A percentile compares a stretch with the other conserved stretches of the same genome.
Conservation (phyloP, 768 basidiomycete genomes). For the Rhizopogon vesiculosus region DNA sequence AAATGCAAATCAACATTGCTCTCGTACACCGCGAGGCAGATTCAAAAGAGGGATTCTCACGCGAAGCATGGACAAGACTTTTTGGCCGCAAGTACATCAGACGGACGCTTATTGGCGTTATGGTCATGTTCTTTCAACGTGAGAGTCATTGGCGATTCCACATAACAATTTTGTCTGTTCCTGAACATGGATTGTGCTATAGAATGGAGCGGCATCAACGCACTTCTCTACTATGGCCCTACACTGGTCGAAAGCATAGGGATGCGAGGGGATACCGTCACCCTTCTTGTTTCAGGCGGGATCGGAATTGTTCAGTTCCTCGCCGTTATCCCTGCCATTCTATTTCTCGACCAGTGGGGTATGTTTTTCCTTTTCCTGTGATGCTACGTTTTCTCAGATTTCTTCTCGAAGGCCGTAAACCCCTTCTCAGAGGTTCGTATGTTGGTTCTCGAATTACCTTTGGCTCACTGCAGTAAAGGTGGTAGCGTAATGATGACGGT, state of each 20-base stretch:
- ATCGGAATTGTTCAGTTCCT: constrained; percentile 77
- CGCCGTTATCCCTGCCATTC: constrained; percentile 69
- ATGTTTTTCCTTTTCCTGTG: constrained; percentile 6
- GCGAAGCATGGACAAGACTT: constrained; percentile 51
- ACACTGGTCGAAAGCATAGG: constrained; percentile 64
- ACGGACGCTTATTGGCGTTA: constrained; percentile 64
- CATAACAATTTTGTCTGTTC: background rate
- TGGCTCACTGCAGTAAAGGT: constrained; percentile 16
- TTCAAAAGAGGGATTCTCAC: constrained; percentile 12
- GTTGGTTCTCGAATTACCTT: background rate
- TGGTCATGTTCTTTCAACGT: constrained; percentile 86
- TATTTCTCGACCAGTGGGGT: constrained; percentile 67
- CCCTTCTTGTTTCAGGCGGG: constrained; percentile 70
- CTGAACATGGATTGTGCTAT: background rate
- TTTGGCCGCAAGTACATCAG: constrained; percentile 49
- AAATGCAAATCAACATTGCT: constrained; percentile 66
- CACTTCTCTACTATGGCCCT: constrained; percentile 79
- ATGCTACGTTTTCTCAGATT: background rate
- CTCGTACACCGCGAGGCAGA: constrained; percentile 39
- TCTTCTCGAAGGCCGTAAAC: constrained; percentile 49
- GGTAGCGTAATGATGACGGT: constrained; percentile 62
- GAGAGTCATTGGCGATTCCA: constrained; percentile 17
- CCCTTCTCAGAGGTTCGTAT: constrained; percentile 47
- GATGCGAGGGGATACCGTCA: constrained; percentile 50
- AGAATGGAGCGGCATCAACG: constrained; percentile 91